phyloP scores from a whole-genome alignment of 2,329 filamentous ascomycete species.

The Zymoseptoria crescenta region DNA sequence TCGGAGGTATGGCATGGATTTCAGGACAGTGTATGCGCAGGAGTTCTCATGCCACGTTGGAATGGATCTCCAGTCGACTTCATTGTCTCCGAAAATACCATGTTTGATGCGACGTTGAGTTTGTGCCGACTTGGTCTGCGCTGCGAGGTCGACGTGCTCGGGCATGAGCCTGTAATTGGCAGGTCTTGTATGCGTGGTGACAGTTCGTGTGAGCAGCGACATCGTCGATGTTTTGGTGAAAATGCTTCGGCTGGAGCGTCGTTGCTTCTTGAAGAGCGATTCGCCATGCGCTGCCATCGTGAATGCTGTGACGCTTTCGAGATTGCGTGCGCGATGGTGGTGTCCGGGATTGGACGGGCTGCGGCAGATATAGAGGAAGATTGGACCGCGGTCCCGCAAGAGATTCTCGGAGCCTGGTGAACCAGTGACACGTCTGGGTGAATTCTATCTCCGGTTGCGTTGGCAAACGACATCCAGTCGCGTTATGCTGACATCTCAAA shows the following conservation, averaged over 20 bases:
- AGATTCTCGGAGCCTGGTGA: neutral
- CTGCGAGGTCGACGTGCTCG: neutral
- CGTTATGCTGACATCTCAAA: neutral
- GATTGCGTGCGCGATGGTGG: neutral
- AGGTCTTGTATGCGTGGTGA: neutral
- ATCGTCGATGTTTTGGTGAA: neutral
- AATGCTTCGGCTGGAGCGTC: neutral
- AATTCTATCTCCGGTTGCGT: neutral
- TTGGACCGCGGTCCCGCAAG: neutral
- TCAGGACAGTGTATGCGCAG: neutral
- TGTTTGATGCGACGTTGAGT: conserved; percentile 6
- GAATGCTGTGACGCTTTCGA: neutral
- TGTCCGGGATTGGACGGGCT: neutral
- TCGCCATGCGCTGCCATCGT: neutral
- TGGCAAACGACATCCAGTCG: conserved; percentile 1
- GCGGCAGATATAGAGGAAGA: neutral
- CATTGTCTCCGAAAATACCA: conserved; percentile 11
- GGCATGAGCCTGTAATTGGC: neutral
- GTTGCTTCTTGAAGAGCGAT: neutral
- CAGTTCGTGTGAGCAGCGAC: neutral
- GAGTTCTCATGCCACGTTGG: conserved; percentile 2
- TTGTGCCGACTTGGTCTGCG: neutral
- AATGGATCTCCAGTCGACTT: conserved; percentile 19
- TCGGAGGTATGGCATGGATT: neutral
- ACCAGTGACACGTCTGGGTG: neutral